Evolutionary conservation across 371 early-diverging fungal genomes (phyloP), one percentile per base, ranked within the genome.

Genomic region (Rhizopus microsporus): DNA sequence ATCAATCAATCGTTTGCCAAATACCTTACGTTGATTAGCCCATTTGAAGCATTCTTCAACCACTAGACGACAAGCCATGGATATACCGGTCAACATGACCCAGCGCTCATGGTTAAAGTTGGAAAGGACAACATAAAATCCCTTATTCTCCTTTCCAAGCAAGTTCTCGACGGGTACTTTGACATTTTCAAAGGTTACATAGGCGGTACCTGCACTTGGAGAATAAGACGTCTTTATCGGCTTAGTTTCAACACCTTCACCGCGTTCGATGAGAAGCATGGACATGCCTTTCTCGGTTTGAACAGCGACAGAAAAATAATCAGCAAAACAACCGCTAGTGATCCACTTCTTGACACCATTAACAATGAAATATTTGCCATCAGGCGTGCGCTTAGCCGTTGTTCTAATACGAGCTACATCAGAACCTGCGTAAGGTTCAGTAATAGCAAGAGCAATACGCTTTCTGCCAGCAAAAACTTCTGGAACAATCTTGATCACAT

Each of bases 21-120:
- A 92, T 7, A 92, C 93, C 74, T 86, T 86, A 52, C 95, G 88
- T 76, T 93, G 92, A 71, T 90, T 81, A 30, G 71, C 68, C 74
- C 74, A 74, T 49, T 74, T 74, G 67, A 74, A 68, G 38, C 71
- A 71, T 35, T 74, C 74, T 59, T 74, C 74, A 49, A 74, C 63
- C 1, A 62, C 69, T 16, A 66, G 51, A n/a, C 73, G 66, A 23
- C 65, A 51, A 13, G 64, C 59, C 45, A 61, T 62, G 31, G 54
- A 52, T 31, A 60, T 42, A 23, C 66, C 65, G 13, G 67, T 63
- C 29, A 63, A 47, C 61, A 74, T 71, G 15, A 65, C 66, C 71
- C 71, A 74, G 42, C 75, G 70, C 60, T 84, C 85, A 56, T 84
- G 83, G 63, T 84, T 84, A 44, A 83, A 85, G 60, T 66, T 69